Base-by-base conservation (phyloP, 768 basidiomycete genomes). In the Mycena latifolia region DNA sequence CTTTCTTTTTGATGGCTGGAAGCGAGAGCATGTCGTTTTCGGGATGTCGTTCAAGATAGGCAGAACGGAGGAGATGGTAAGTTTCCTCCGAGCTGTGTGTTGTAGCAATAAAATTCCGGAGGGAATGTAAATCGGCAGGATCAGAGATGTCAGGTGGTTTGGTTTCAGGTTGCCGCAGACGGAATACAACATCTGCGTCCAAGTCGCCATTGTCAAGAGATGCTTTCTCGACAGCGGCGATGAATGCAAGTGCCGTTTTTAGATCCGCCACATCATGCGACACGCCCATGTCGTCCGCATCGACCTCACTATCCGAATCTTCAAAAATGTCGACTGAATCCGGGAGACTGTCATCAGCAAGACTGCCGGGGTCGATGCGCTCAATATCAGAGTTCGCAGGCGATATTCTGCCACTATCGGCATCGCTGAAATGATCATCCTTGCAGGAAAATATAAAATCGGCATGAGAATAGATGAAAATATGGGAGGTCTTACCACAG, bases 181-280 rank as follows among this genome's bases (percentile, higher is more conserved):
- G 55, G 5, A 4, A 2, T 1, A 63, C 11, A 0, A 45, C 43
- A 2, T 63, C 62, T 17, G 6, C 28, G 15, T 63, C 62, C 1
- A 63, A 14, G 22, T 56, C 55, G 5, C 62, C 48, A 10, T 63
- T 63, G 11, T 56, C 62, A 0, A 63, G 39, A 1, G 54, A 41
- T 0, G 62, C 48, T 43, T 43, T 27, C n/a, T 51, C 50, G 6
- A 63, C 28, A 2, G 55, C 62, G 6, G 9, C 9, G n/a, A 51
- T 52, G 15, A 63, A 63, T 15, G 29, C 50, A 3, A 56, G 37
- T 14, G 33, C 14, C 8, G 14, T 35, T 35, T 14, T 35, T 35
- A 6, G 33, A 35, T 6, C 8, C 33, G 33, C 33, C 33, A 35
- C 33, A 35, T 35, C 14, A 14, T 35, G 33, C 6, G 33, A n/a